Evolutionary conservation across 768 basidiomycete genomes (phyloP).

Genomic region (Suillus americanus): DNA sequence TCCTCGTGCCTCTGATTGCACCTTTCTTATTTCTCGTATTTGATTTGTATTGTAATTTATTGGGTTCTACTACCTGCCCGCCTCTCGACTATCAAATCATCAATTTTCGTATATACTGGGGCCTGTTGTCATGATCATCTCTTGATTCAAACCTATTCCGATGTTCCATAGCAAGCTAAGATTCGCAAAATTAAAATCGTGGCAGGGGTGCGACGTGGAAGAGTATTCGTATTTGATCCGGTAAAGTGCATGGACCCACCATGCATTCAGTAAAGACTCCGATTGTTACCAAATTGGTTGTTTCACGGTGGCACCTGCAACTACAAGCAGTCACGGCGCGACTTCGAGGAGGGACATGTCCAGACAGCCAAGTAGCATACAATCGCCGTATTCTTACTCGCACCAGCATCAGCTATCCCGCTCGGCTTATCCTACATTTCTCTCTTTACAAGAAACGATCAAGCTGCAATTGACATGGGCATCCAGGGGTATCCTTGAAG

Average conservation of each 20-base stretch:
- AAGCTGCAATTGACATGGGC: slow-evolving; percentile 61
- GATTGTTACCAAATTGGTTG: neutral
- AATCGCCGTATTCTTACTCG: slow-evolving; percentile 22
- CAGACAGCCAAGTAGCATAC: slow-evolving; percentile 20
- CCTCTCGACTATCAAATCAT: neutral
- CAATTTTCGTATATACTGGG: neutral
- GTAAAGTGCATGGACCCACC: neutral
- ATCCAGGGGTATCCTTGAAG: slow-evolving; percentile 61
- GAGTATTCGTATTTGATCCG: neutral
- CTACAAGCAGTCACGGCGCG: neutral
- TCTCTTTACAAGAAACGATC: slow-evolving; percentile 60
- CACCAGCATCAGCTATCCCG: slow-evolving; percentile 39
- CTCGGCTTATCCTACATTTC: slow-evolving; percentile 65
- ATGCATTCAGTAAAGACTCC: neutral
- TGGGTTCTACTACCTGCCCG: neutral
- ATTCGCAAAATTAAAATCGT: neutral
- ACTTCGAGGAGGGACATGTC: slow-evolving; percentile 21
- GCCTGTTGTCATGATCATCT: neutral
- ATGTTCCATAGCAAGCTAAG: neutral
- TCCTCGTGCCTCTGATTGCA: neutral
- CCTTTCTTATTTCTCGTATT: slow-evolving; percentile 10
- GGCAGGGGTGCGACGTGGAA: neutral
- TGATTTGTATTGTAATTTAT: slow-evolving; percentile 11
- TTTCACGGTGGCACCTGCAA: neutral
- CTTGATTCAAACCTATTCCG: neutral